phyloP scores from a whole-genome alignment of 2,329 filamentous ascomycete species.

The Lomentospora prolificans region DNA sequence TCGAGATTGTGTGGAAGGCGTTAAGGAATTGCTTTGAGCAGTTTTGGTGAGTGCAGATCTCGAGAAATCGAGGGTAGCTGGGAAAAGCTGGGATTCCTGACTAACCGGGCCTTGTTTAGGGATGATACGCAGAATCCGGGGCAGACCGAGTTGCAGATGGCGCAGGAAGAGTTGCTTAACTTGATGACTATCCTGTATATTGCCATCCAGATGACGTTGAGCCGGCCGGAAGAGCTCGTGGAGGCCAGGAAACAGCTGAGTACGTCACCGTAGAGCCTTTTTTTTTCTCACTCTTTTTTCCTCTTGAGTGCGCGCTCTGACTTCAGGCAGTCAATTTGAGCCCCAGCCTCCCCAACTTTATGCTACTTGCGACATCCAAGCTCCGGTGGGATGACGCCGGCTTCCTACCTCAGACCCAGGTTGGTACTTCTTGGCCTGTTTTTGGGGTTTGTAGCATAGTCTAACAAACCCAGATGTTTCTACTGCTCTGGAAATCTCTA shows the following conservation, averaged over 20 bases:
- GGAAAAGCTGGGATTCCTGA: no score
- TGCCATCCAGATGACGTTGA: slow-evolving; percentile 45
- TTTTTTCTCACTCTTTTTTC: no score
- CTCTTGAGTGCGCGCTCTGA: no score
- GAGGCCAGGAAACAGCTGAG: slow-evolving; percentile 38
- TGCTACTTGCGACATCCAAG: slow-evolving; percentile 59
- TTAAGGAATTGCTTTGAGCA: slow-evolving; percentile 39
- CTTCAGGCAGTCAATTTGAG: slow-evolving; percentile 43
- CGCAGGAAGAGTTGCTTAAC: slow-evolving; percentile 51
- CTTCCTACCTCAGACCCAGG: slow-evolving; percentile 50
- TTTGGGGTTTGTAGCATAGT: slow-evolving; percentile 14
- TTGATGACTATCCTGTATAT: slow-evolving; percentile 55
- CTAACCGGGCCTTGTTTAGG: no score
- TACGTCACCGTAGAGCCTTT: slow-evolving; percentile 27
- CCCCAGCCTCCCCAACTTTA: slow-evolving; percentile 60
- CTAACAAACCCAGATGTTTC: slow-evolving; percentile 45
- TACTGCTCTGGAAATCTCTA: slow-evolving; percentile 87
- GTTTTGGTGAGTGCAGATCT: slow-evolving; percentile 45
- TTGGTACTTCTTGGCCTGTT: slow-evolving; percentile 27
- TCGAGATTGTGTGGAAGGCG: slow-evolving; percentile 41
- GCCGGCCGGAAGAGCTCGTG: slow-evolving; percentile 38
- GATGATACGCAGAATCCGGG: slow-evolving; percentile 4
- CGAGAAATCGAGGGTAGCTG: no score
- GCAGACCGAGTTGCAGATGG: slow-evolving; percentile 27
- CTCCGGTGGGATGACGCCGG: slow-evolving; percentile 65